A percentile compares a stretch with the other conserved stretches of the same genome.
phyloP scores from a whole-genome alignment of 371 early-diverging fungal species.

The Rhizopus sp. region DNA sequence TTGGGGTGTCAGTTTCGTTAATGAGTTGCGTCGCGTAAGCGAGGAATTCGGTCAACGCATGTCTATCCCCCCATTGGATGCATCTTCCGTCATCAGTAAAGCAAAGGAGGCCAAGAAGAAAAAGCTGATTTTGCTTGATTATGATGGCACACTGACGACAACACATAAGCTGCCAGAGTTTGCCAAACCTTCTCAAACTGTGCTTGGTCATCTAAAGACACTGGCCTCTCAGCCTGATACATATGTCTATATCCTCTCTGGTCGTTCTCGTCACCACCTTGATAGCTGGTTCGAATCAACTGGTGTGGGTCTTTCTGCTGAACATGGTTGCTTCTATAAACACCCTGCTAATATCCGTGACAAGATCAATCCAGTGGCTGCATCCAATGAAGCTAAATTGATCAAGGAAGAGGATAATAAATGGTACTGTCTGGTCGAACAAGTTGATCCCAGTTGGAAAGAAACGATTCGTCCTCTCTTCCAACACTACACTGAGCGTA shows the following conservation, averaged over 20 bases:
- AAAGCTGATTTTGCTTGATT: constrained; percentile 87
- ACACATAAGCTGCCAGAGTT: constrained; percentile 88
- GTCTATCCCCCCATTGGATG: constrained; percentile 66
- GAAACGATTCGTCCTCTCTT: constrained; percentile 91
- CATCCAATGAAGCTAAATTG: constrained; percentile 62
- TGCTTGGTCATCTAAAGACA: constrained; percentile 67
- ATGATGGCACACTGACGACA: constrained; percentile 92
- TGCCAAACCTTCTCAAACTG: constrained; percentile 75
- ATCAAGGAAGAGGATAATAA: constrained; percentile 61
- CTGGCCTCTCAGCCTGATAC: constrained; percentile 79
- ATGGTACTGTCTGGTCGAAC: constrained; percentile 89
- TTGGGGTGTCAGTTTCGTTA: constrained; percentile 97
- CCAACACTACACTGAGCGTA: constrained; percentile 93
- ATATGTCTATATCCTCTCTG: constrained; percentile 92
- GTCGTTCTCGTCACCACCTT: constrained; percentile 81
- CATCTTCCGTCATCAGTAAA: constrained; percentile 40
- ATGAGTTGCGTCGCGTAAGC: constrained; percentile 75
- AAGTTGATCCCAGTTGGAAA: constrained; percentile 89
- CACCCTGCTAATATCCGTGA: constrained; percentile 76
- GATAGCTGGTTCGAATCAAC: constrained; percentile 87
- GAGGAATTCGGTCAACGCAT: constrained; percentile 72
- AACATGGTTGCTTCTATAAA: constrained; percentile 96
- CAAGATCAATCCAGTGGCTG: constrained; percentile 36
- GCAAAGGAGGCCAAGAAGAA: constrained; percentile 49
- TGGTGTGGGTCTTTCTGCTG: constrained; percentile 90